These are phyloP conservation scores for Cryptosporidium sp. DNA, from an alignment of 169 alveolate species.

Conservation along the genomic window DNA sequence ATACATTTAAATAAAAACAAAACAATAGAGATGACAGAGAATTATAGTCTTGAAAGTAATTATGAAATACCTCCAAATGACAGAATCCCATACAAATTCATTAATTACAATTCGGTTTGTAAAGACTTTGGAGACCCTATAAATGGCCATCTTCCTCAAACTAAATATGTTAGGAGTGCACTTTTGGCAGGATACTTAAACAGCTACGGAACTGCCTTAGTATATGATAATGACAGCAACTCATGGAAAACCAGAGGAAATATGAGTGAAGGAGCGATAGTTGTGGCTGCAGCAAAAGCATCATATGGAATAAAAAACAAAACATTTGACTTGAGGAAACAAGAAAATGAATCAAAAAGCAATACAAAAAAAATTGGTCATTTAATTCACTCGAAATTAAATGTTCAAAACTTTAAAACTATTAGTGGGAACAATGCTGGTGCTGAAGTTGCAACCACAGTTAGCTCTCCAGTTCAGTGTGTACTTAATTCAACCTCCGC, in stretches of 20 bases:
- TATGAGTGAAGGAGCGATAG: slow-evolving; percentile 92
- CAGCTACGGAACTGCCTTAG: slow-evolving; percentile 85
- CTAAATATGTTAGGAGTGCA: slow-evolving; percentile 80
- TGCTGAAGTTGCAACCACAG: slow-evolving; percentile 35
- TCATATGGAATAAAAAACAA: slow-evolving; percentile 79
- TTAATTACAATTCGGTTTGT: slow-evolving; percentile 61
- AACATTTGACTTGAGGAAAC: not conserved
- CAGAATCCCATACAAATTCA: not conserved
- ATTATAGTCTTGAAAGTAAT: not conserved
- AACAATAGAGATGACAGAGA: slow-evolving; percentile 40
- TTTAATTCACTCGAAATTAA: slow-evolving; percentile 1
- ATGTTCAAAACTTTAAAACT: not conserved
- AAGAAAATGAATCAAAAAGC: not conserved
- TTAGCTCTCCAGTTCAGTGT: slow-evolving; percentile 45
- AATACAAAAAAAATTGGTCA: not conserved
- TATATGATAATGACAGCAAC: slow-evolving; percentile 78
- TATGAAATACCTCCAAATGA: not conserved
- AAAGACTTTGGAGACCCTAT: slow-evolving; percentile 64
- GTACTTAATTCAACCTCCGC: not conserved
- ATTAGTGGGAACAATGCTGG: not conserved
- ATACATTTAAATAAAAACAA: slow-evolving; percentile 22
- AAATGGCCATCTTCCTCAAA: slow-evolving; percentile 27
- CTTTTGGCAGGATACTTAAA: slow-evolving; percentile 88
- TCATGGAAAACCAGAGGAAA: slow-evolving; percentile 86
- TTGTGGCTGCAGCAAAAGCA: slow-evolving; percentile 91